A percentile compares a stretch with the other conserved stretches of the same genome.
Conservation (phyloP, 108 stramenopile genomes). For the Conticribra weissflogii region DNA sequence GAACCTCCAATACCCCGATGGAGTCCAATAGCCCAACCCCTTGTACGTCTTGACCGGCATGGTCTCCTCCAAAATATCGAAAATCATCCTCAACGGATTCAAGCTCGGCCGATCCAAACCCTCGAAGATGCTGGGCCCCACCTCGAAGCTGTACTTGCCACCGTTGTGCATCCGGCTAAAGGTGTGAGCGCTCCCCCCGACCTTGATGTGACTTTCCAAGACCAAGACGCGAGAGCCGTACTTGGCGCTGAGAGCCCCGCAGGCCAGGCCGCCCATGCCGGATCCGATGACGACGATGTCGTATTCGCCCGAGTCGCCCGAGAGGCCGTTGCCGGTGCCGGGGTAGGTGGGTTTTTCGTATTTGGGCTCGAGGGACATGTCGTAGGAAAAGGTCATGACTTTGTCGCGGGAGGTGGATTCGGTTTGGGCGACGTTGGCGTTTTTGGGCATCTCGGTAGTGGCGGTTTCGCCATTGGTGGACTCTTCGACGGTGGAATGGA, state of each 20-base stretch:
- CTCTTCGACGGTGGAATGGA: constrained; percentile 29
- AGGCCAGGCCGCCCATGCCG: constrained; percentile 90
- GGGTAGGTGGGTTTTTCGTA: constrained; percentile 92
- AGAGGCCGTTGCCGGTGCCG: constrained; percentile 88
- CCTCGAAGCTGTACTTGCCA: constrained; percentile 88
- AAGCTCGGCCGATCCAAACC: constrained; percentile 84
- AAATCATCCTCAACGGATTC: constrained; percentile 90
- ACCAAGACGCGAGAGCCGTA: constrained; percentile 80
- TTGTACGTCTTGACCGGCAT: constrained; percentile 93
- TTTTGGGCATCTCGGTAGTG: neutral
- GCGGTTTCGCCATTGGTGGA: constrained; percentile 1
- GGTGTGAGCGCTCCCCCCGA: constrained; percentile 88
- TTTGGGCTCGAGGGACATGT: constrained; percentile 84
- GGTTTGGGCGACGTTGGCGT: constrained; percentile 86
- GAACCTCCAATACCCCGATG: constrained; percentile 89
- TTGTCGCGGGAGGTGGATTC: constrained; percentile 84
- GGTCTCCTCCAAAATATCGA: constrained; percentile 83
- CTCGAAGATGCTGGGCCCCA: constrained; percentile 90
- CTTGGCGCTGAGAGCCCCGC: constrained; percentile 82
- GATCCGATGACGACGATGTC: constrained; percentile 90
- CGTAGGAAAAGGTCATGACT: constrained; percentile 91
- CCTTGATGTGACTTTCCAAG: constrained; percentile 89
- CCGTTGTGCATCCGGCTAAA: constrained; percentile 87
- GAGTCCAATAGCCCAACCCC: constrained; percentile 90
- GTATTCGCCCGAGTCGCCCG: constrained; percentile 81